phyloP scores from a whole-genome alignment of 495 filamentous ascomycete genomes.

The Pyronema omphalodes region DNA sequence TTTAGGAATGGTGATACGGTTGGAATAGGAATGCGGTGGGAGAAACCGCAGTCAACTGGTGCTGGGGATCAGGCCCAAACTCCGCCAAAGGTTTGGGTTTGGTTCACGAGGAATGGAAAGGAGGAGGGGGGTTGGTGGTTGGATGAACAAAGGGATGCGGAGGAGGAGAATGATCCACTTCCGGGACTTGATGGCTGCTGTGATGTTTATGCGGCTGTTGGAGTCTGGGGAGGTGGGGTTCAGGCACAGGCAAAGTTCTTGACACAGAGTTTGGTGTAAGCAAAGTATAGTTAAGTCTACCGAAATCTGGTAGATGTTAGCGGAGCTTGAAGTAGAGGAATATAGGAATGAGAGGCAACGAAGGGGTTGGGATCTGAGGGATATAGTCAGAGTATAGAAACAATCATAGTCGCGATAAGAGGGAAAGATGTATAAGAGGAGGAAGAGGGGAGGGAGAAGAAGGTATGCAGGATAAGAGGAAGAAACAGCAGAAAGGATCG shows the following conservation, averaged over 20 bases:
- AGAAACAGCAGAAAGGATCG: too few relatives aligned
- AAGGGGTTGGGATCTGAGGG: too few relatives aligned
- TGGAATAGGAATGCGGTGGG: constrained; percentile 27
- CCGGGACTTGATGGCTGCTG: constrained; percentile 60
- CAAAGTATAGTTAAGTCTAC: background rate
- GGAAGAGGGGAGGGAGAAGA: too few relatives aligned
- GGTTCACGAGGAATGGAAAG: constrained; percentile 57
- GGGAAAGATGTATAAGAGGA: too few relatives aligned
- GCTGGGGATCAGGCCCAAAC: background rate
- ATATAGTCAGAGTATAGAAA: too few relatives aligned
- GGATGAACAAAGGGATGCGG: constrained; percentile 61
- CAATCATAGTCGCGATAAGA: too few relatives aligned
- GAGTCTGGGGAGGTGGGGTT: constrained; percentile 53
- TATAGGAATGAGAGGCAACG: too few relatives aligned
- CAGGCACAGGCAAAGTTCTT: constrained; percentile 12
- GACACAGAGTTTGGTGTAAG: background rate
- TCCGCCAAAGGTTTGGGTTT: constrained; percentile 33
- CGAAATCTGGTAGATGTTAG: too few relatives aligned
- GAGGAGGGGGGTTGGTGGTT: constrained; percentile 55
- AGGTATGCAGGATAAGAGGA: too few relatives aligned
- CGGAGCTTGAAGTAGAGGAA: too few relatives aligned
- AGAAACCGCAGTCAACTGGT: constrained; percentile 6
- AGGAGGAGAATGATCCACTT: constrained; percentile 39
- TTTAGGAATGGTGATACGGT: constrained; percentile 38
- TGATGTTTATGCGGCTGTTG: constrained; percentile 67